Evolutionary conservation across 1,139 yeast species (phyloP).

Genomic region (Hyphopichia buzzinii): DNA sequence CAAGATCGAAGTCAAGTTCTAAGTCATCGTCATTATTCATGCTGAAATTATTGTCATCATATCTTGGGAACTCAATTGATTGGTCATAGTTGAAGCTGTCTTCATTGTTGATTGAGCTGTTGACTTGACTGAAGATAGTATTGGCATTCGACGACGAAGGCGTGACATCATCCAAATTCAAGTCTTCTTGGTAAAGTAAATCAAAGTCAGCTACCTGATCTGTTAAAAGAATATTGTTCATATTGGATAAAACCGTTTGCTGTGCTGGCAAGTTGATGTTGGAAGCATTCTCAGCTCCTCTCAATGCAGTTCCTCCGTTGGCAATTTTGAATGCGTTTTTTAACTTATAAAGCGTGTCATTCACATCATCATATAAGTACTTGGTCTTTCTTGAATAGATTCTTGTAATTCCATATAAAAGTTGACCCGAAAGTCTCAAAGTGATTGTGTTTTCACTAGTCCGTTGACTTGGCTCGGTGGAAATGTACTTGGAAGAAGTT

Average conservation of each 20-base stretch:
- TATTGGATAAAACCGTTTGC: conserved; percentile 40
- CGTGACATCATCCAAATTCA: conserved; percentile 50
- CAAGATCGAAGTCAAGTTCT: conserved; percentile 39
- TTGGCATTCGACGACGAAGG: conserved; percentile 6
- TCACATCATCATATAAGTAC: conserved; percentile 80
- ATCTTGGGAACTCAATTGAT: conserved; percentile 61
- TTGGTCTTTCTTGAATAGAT: conserved; percentile 87
- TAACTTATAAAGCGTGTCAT: conserved; percentile 70
- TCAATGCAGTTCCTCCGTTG: conserved; percentile 32
- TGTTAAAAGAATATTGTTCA: conserved; percentile 59
- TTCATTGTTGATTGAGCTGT: conserved; percentile 10
- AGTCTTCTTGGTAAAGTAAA: conserved; percentile 62
- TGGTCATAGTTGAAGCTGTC: conserved; percentile 33
- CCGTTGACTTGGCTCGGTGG: conserved; percentile 14
- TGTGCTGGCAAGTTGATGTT: conserved; percentile 47
- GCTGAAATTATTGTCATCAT: conserved; percentile 18
- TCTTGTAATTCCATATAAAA: conserved; percentile 82
- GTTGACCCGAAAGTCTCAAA: conserved; percentile 81
- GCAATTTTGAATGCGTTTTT: conserved; percentile 65
- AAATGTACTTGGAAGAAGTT: conserved; percentile 60
- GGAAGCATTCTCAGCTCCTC: conserved; percentile 23
- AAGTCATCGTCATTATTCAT: conserved; percentile 53
- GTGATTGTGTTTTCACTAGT: conserved; percentile 47
- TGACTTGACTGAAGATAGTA: conserved; percentile 10
- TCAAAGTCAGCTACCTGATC: conserved; percentile 82